phyloP scores from a whole-genome alignment of 495 filamentous ascomycete species.

The Talaromyces liani region DNA sequence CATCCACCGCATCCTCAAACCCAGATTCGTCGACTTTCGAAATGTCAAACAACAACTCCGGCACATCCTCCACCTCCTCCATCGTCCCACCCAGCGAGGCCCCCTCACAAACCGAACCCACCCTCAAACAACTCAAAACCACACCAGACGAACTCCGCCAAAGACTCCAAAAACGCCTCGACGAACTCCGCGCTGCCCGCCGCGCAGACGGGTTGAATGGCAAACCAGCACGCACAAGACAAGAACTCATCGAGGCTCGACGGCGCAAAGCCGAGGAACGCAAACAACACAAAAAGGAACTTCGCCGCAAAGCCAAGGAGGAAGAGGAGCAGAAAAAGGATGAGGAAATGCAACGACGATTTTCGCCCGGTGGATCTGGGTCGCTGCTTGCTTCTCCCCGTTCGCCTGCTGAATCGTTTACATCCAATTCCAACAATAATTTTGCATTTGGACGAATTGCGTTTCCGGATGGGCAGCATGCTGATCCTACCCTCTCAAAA shows the following conservation, averaged over 20 bases:
- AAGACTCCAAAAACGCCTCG: constrained; percentile 71
- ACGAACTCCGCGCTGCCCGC: constrained; percentile 69
- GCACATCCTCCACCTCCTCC: constrained; percentile 66
- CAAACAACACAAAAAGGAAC: constrained; percentile 78
- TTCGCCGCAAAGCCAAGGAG: constrained; percentile 63
- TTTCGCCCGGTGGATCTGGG: constrained; percentile 43
- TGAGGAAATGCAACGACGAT: constrained; percentile 54
- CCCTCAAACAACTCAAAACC: constrained; percentile 36
- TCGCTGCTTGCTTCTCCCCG: constrained; percentile 51
- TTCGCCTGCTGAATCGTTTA: constrained; percentile 35
- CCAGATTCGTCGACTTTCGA: constrained; percentile 62
- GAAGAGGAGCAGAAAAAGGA: constrained; percentile 65
- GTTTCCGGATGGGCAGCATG: constrained; percentile 75
- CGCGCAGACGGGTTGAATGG: constrained; percentile 78
- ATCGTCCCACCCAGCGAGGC: constrained; percentile 49
- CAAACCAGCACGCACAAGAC: constrained; percentile 68
- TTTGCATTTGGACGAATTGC: constrained; percentile 82
- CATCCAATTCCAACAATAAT: constrained; percentile 44
- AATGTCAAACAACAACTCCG: constrained; percentile 48
- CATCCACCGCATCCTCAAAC: constrained; percentile 42
- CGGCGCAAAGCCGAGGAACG: constrained; percentile 79
- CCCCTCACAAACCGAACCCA: constrained; percentile 23
- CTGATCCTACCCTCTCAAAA: constrained; percentile 57
- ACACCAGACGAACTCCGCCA: constrained; percentile 64
- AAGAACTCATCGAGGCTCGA: constrained; percentile 84